Evolutionary conservation across 495 filamentous ascomycete species (phyloP).

Genomic region (Chlorociboria aeruginascens): DNA sequence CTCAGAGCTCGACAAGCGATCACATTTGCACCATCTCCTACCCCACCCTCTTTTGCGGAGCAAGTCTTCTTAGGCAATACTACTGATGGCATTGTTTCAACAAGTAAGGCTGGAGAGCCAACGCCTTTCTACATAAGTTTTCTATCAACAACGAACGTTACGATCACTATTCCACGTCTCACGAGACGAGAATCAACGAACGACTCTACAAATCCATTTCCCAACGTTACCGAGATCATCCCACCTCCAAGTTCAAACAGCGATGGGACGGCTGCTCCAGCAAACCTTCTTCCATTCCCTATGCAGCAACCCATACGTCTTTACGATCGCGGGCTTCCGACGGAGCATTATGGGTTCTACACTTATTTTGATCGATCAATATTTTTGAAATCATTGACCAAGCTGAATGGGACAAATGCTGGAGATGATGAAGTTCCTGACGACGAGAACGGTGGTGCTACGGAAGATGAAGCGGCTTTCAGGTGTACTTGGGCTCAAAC

Average conservation of each 20-base stretch:
- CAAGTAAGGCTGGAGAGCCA: slow-evolving; percentile 51
- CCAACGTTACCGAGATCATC: slow-evolving; percentile 40
- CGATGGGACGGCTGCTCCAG: slow-evolving; percentile 61
- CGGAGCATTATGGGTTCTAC: slow-evolving; percentile 92
- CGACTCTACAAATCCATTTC: slow-evolving; percentile 23
- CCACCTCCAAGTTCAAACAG: slow-evolving; percentile 46
- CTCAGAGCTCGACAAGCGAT: slow-evolving; percentile 19
- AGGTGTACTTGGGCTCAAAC: slow-evolving; percentile 75
- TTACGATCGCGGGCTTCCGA: slow-evolving; percentile 65
- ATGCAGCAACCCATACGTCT: slow-evolving; percentile 70
- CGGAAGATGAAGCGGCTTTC: slow-evolving; percentile 44
- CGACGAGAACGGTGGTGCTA: slow-evolving; percentile 55
- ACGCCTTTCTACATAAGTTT: slow-evolving; percentile 59
- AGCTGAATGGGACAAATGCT: slow-evolving; percentile 23
- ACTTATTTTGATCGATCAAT: slow-evolving; percentile 83
- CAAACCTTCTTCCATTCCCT: slow-evolving; percentile 55
- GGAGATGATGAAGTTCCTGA: slow-evolving; percentile 27
- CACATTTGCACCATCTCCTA: slow-evolving; percentile 44
- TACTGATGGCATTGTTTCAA: slow-evolving; percentile 52
- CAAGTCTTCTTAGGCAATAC: slow-evolving; percentile 72
- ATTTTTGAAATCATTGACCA: slow-evolving; percentile 49
- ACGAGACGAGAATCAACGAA: neutral
- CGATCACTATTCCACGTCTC: slow-evolving; percentile 2
- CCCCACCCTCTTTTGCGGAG: slow-evolving; percentile 53
- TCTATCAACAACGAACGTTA: slow-evolving; percentile 16